phyloP scores from a whole-genome alignment of 2,329 filamentous ascomycete species.

The Leptographium wingfieldii region DNA sequence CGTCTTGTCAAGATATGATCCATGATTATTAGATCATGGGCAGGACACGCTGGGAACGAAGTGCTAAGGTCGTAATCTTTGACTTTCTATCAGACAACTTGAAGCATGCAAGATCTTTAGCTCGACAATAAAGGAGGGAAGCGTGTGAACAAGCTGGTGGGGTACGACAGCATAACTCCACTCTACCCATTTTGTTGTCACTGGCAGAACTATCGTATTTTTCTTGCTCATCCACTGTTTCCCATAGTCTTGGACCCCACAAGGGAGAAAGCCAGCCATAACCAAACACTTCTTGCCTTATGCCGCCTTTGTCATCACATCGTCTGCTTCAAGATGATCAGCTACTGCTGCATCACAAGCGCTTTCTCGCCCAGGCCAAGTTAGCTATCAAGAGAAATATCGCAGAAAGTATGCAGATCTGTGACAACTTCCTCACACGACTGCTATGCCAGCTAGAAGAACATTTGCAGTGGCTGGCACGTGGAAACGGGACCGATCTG shows the following conservation, averaged over 20 bases:
- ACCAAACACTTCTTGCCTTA: not conserved
- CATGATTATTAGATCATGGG: not conserved
- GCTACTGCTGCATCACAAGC: slow-evolving; percentile 1
- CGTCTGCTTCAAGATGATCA: not conserved
- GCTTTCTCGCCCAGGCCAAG: slow-evolving; percentile 1
- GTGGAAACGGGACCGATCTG: not conserved
- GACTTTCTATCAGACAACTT: no score
- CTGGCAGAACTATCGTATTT: not conserved
- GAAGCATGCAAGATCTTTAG: not conserved
- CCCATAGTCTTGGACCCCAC: not conserved
- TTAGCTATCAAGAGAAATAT: not conserved
- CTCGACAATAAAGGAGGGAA: no score
- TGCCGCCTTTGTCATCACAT: not conserved
- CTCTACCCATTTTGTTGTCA: not conserved
- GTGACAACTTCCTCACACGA: not conserved
- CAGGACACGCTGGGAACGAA: not conserved
- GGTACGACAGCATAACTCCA: not conserved
- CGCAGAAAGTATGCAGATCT: not conserved
- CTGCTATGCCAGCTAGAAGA: not conserved
- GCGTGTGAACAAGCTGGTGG: not conserved
- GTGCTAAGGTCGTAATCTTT: not conserved
- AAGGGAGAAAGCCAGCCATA: not conserved
- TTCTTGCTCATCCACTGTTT: not conserved
- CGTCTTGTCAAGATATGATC: slow-evolving; percentile 5
- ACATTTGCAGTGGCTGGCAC: not conserved